Evolutionary conservation across 768 basidiomycete genomes (phyloP).

Genomic region (Podaxis sp.): DNA sequence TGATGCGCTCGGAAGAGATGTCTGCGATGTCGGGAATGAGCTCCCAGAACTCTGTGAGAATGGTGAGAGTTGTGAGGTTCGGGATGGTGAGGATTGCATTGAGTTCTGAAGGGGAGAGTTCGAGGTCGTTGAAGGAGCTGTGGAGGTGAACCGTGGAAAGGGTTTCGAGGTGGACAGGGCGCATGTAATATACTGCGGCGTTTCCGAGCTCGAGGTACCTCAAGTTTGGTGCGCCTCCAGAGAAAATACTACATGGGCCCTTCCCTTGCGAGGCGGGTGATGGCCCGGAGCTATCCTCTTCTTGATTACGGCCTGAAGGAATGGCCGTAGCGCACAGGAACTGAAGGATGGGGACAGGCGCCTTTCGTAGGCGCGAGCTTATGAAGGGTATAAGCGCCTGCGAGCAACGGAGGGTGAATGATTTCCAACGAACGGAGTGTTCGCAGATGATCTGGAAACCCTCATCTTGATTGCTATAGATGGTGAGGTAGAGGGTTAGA

Average conservation of each 20-base stretch:
- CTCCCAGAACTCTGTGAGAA: conserved; percentile 15
- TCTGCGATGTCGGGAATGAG: conserved; percentile 12
- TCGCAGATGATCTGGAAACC: conserved; percentile 14
- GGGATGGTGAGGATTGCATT: conserved; percentile 7
- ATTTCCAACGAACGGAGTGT: conserved; percentile 9
- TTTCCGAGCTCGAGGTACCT: conserved; percentile 4
- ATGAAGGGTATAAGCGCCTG: conserved; percentile 7
- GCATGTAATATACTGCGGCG: conserved; percentile 13
- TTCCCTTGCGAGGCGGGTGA: conserved; percentile 8
- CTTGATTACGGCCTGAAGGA: conserved; percentile 8
- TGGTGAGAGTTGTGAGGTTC: conserved; percentile 11
- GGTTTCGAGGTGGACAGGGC: conserved; percentile 12
- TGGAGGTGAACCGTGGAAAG: conserved; percentile 5
- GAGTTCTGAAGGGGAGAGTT: conserved; percentile 7
- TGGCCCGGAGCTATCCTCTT: conserved; percentile 12
- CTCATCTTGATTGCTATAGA: conserved; percentile 8
- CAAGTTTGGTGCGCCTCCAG: conserved; percentile 3
- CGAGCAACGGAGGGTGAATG: conserved; percentile 3
- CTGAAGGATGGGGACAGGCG: conserved; percentile 9
- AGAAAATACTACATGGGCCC: conserved; percentile 9
- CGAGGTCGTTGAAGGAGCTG: conserved; percentile 14
- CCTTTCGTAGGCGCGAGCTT: conserved; percentile 7
- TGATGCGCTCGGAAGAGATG: conserved; percentile 3
- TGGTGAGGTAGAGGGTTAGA: conserved; percentile 5
- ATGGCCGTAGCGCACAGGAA: conserved; percentile 5